Base-by-base conservation (phyloP, 2,329 filamentous ascomycete genomes). In the Stagonosporopsis cucurbitacearum region DNA sequence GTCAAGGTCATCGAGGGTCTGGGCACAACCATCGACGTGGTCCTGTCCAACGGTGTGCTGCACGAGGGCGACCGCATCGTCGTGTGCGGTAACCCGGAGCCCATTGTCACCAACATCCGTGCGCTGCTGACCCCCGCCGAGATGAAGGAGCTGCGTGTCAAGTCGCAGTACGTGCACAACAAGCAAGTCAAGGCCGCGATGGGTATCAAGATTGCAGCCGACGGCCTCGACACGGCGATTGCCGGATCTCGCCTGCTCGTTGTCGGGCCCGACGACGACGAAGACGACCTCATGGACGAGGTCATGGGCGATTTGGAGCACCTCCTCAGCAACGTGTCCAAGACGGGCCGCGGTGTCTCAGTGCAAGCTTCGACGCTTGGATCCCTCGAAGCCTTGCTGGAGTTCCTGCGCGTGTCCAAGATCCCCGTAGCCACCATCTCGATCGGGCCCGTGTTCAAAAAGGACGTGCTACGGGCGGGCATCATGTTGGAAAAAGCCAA, bases 1-100 rank as follows among this genome's bases (percentile, higher is more conserved):
- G 95, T 99, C 77, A 99, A 99, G 86, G 91, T 96, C 44, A 97
- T 99, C 60, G 95, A 99, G 77, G 96, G 95, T 79, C 92, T 99
- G 62, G 95, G 95, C 74, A 99, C 96, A 77, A 99, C 95, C 41
- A 98, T 99, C 68, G 95, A 99, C 75, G 94, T 99, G 62, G 89
- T 99, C 66, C 80, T 99, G 50, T 96, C 92, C 55, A 99, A 99
- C 79, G 95, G 95, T 86, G 89, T 97, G 57, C 83, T 99, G 43
- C 87, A 88, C 60, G 95, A 99, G 80, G 95, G 95, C 61, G 95
- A 99, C 77, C 89, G 92, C 33, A 92, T 99, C 69, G 91, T 98
- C 5, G 80, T 99, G 40, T 99, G 95, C 73, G 95, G 95, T 82
- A 90, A 94, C n/a, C 95, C 98, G 73, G 95, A 96, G 25, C 88